Percentiles rank a stretch among this genome's conserved stretches.
These are phyloP conservation scores for Hibiscus tridactylites DNA, from an alignment of 345 rosid genomes.

Conservation along the genomic window DNA sequence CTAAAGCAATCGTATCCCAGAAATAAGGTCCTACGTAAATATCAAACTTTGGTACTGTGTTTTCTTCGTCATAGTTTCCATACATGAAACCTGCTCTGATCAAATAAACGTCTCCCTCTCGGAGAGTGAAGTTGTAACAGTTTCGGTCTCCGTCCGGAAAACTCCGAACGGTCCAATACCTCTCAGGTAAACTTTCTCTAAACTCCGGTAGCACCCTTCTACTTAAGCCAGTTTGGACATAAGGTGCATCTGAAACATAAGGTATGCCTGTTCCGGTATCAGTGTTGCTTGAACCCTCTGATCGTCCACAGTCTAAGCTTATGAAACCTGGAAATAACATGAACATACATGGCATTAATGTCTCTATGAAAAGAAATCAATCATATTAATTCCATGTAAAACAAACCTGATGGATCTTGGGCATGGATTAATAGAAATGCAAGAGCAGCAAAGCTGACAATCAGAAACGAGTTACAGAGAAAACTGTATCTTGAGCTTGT, in stretches of 20 bases:
- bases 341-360: too few species aligned
- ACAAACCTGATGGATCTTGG: slow-evolving; percentile 30
- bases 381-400: background rate
- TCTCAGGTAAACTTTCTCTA: slow-evolving; percentile 2
- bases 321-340: slow-evolving; percentile 26
- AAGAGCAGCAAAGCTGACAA: background rate
- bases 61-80: slow-evolving; percentile 41
- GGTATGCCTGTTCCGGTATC: slow-evolving; percentile 22
- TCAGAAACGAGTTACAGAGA: background rate
- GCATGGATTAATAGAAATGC: slow-evolving; percentile 15
- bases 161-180: slow-evolving; percentile 21
- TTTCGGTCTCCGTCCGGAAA: slow-evolving; percentile 30
- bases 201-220: slow-evolving; percentile 20
- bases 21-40: slow-evolving; percentile 40
- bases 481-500: background rate
- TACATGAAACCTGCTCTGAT: slow-evolving; percentile 44
- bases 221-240: slow-evolving; percentile 21
- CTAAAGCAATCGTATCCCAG: slow-evolving; percentile 26
- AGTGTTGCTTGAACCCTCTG: slow-evolving; percentile 16
- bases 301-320: slow-evolving; percentile 35
- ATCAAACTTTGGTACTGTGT: slow-evolving; percentile 29
- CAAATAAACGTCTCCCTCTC: slow-evolving; percentile 29
- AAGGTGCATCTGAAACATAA: slow-evolving; percentile 28
- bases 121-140: slow-evolving; percentile 22
- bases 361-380: background rate